These are phyloP conservation scores for Gardenia jasminoides DNA, from an alignment of 257 asterid species.

Conservation along the genomic window DNA sequence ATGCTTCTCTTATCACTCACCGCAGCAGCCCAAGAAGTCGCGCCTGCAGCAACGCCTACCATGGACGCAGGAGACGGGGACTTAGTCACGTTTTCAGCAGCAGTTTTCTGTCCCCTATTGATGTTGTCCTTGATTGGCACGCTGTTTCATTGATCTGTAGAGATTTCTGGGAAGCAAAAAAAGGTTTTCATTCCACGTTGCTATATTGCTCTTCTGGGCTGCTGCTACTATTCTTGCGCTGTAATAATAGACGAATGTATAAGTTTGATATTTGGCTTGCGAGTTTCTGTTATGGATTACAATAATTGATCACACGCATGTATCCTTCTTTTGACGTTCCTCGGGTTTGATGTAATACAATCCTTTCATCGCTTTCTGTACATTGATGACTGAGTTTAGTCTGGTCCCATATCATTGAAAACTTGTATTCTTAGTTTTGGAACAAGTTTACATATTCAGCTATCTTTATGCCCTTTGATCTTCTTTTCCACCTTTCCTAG, in stretches of 20 bases:
- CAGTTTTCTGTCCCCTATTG: slow-evolving; percentile 1
- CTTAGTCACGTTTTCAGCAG: slow-evolving; percentile 6
- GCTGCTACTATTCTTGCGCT: too few species aligned
- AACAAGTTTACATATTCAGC: neutral
- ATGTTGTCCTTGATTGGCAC: slow-evolving; percentile 9
- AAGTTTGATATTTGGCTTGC: too few species aligned
- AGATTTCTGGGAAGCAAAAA: too few species aligned
- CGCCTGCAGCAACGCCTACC: slow-evolving; percentile 9
- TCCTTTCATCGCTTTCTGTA: neutral
- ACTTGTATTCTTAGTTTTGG: neutral
- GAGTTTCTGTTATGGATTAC: too few species aligned
- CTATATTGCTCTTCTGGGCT: too few species aligned
- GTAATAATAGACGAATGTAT: too few species aligned
- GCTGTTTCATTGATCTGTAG: neutral
- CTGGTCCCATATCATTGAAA: neutral
- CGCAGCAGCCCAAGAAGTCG: slow-evolving; percentile 16
- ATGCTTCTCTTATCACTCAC: slow-evolving; percentile 3
- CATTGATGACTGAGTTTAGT: neutral
- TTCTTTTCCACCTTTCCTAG: too few species aligned
- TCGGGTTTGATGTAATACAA: too few species aligned
- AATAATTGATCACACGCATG: too few species aligned
- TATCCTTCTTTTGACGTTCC: too few species aligned
- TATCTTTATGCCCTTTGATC: too few species aligned
- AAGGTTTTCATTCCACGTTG: too few species aligned
- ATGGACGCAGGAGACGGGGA: slow-evolving; percentile 20